A percentile compares a stretch with the other conserved stretches of the same genome.
These are phyloP conservation scores for Coemansia sp. DNA, from an alignment of 192 early-diverging fungal genomes.

Conservation along the genomic window DNA sequence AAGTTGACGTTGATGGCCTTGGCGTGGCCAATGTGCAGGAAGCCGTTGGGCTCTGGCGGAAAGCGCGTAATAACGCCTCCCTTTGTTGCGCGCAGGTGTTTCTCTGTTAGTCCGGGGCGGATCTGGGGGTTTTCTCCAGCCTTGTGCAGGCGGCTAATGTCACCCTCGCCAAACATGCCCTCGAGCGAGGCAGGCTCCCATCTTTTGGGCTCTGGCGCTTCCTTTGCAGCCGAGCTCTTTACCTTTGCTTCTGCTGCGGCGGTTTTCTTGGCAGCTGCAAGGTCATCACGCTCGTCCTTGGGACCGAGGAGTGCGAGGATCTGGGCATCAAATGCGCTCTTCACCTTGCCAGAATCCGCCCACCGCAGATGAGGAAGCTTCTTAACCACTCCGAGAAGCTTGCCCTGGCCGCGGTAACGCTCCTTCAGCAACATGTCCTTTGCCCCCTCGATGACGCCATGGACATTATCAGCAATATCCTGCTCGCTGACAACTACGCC, in stretches of 20 bases:
- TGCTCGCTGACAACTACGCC: constrained; percentile 82
- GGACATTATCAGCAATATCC: constrained; percentile 69
- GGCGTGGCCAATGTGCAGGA: constrained; percentile 98
- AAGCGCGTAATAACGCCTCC: constrained; percentile 96
- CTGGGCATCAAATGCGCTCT: constrained; percentile 86
- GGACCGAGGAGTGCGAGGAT: constrained; percentile 87
- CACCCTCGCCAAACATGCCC: constrained; percentile 88
- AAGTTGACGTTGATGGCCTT: constrained; percentile 99
- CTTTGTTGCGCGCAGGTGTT: constrained; percentile 87
- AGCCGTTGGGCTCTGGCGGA: constrained; percentile 99
- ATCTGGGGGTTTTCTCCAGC: constrained; percentile 97
- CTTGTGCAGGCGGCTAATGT: constrained; percentile 88
- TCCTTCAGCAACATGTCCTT: constrained; percentile 75
- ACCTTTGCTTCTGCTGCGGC: constrained; percentile 5
- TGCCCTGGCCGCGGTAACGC: constrained; percentile 82
- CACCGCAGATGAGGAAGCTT: constrained; percentile 74
- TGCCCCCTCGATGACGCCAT: constrained; percentile 62
- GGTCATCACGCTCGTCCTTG: constrained; percentile 94
- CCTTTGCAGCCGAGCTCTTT: constrained; percentile 18
- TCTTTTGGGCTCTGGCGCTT: constrained; percentile 16
- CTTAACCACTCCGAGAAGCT: constrained; percentile 70
- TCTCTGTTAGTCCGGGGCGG: constrained; percentile 82
- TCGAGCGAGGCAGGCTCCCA: constrained; percentile 50
- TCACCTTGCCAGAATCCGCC: constrained; percentile 87
- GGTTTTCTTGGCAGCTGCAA: constrained; percentile 45